Base-by-base conservation (phyloP, 2,329 filamentous ascomycete species). In the Aschersonia sp. region DNA sequence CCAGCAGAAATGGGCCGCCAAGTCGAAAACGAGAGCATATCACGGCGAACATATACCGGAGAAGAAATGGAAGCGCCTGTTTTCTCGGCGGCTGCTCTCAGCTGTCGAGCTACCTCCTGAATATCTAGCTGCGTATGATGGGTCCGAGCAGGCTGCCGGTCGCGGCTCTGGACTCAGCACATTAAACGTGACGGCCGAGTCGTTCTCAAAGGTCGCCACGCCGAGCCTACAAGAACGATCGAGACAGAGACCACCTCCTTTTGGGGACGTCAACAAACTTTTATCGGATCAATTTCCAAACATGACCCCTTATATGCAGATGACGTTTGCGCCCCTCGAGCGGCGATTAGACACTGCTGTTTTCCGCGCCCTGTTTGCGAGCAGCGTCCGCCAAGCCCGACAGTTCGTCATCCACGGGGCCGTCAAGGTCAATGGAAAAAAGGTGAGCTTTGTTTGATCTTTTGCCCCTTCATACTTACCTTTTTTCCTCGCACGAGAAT, bases 1-100 rank as follows among this genome's bases (percentile, higher is more conserved):
- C 76, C 90, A 97, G 73, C 90, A 97, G 68, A 98, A 98, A 83
- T 98, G 90, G 90, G 66, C 69, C 1, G 86, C 90, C 58, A 98
- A 98, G 68, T 80, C 88, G 29, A 65, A 81, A 53, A 79, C 87
- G 41, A 82, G 92, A 55, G 81, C 76, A 53, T 98, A 97, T 66
- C 92, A 98, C 69, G 92, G 90, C 66, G 90, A 95, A 63, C 87
- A 95, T 61, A 83, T 98, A 55, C 81, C 83, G 54, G 92, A 98
- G 71, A 81, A 84, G 62, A 84, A 92, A 69, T 98, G 92, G 92
- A 77, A 85, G 66, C 84, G 85, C 62, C 89, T 95, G 77, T 98
- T 98, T 70, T 82, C 78, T 56, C 78, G 84, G 54, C 82, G 83
- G 56, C 73, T 95, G 51, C 78, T 83, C 50, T 82, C 86, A 50